Percentiles rank a stretch among this genome's conserved stretches.
Evolutionary conservation across 257 asterid species (phyloP).

Genomic region (Solanum medicagineum): DNA sequence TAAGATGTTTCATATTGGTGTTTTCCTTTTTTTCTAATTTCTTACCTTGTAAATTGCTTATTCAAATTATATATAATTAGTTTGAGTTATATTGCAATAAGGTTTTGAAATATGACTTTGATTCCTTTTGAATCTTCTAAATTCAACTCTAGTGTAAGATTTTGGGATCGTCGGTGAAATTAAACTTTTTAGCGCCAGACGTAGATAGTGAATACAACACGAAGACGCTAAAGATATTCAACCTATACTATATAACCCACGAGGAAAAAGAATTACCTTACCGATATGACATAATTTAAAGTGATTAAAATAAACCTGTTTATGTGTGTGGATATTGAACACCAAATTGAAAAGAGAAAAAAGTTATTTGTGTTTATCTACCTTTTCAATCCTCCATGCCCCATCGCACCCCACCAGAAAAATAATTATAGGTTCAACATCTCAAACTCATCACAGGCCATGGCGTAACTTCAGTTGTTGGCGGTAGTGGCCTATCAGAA

Average conservation of each 20-base stretch:
- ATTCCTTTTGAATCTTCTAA: neutral
- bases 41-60: neutral
- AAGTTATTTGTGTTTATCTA: too few species aligned
- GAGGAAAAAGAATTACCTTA: too few species aligned
- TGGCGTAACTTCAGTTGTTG: conserved; percentile 39
- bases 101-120: neutral
- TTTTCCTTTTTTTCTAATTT: neutral
- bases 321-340: too few species aligned
- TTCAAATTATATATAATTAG: neutral
- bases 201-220: too few species aligned
- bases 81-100: neutral
- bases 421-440: conserved; percentile 14
- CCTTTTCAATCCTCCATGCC: neutral
- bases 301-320: too few species aligned
- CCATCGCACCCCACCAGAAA: neutral
- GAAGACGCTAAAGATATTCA: too few species aligned
- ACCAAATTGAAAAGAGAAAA: too few species aligned
- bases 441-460: conserved; percentile 65
- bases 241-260: too few species aligned
- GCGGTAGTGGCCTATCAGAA: conserved; percentile 57
- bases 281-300: too few species aligned
- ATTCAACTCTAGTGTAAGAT: neutral
- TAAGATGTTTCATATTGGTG: neutral
- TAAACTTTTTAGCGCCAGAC: too few species aligned
- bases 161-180: neutral